Evolutionary conservation across 148 eudicot genomes (phyloP).

Genomic region (Suaeda aralocaspica): DNA sequence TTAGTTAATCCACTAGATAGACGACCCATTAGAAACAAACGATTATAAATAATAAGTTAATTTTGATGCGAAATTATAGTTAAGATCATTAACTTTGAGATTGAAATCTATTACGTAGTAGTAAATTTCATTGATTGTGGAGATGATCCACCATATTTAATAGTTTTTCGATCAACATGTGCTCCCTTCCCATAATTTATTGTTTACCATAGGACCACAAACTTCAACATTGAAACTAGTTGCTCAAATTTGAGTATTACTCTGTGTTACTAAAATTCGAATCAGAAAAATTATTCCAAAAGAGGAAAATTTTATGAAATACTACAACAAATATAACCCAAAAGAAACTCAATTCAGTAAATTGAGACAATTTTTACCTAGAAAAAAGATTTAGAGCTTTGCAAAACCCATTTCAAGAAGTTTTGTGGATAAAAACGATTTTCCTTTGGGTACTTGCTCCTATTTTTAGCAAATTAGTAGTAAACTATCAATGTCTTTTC

Average conservation of each 20-base stretch:
- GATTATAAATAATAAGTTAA: too few relatives aligned
- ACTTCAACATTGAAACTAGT: constrained; percentile 2
- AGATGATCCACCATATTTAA: not conserved
- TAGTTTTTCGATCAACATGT: not conserved
- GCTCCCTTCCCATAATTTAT: not conserved
- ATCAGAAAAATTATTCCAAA: too few relatives aligned
- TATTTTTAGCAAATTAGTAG: not conserved
- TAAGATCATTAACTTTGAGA: too few relatives aligned
- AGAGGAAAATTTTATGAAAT: too few relatives aligned
- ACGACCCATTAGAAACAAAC: too few relatives aligned
- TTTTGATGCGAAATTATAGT: too few relatives aligned
- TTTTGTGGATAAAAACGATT: not conserved
- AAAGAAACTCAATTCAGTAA: not conserved
- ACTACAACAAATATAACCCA: not conserved
- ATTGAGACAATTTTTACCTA: not conserved
- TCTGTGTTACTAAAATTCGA: too few relatives aligned
- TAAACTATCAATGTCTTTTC: not conserved
- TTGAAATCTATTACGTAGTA: too few relatives aligned
- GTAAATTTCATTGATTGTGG: not conserved
- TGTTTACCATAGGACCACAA: not conserved
- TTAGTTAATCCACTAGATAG: too few relatives aligned
- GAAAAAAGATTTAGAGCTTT: not conserved
- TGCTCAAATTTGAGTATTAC: not conserved
- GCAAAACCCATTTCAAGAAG: not conserved
- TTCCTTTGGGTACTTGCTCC: not conserved